Conservation (phyloP, 805 yeast genomes). For the Torulaspora microellipsoides region DNA sequence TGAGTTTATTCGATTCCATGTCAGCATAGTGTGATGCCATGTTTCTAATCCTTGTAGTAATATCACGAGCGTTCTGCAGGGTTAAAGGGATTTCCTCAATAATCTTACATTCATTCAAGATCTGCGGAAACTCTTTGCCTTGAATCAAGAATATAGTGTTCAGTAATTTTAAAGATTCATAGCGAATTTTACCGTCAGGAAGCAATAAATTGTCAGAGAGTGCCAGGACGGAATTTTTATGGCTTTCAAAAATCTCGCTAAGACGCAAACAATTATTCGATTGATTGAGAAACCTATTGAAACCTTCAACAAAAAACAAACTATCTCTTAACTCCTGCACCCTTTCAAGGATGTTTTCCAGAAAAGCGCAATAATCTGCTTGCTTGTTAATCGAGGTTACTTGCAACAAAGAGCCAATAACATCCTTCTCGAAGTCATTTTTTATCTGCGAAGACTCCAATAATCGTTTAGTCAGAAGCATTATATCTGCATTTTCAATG, state of each 20-base stretch:
- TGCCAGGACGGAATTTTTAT: not conserved
- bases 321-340: constrained; percentile 35
- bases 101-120: constrained; percentile 47
- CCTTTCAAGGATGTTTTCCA: constrained; percentile 19
- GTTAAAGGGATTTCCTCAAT: constrained; percentile 72
- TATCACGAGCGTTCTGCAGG: constrained; percentile 67
- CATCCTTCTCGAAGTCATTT: constrained; percentile 38
- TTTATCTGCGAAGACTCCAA: not conserved
- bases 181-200: constrained; percentile 50
- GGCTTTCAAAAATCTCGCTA: constrained; percentile 1
- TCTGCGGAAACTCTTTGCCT: constrained; percentile 35
- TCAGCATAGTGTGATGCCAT: constrained; percentile 44
- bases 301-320: constrained; percentile 36
- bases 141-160: constrained; percentile 25
- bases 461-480: constrained; percentile 4
- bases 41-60: constrained; percentile 61
- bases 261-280: not conserved
- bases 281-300: constrained; percentile 22
- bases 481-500: constrained; percentile 20
- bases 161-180: constrained; percentile 47
- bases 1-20: constrained; percentile 23
- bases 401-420: constrained; percentile 39
- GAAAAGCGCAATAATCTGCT: constrained; percentile 13
- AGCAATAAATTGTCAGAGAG: constrained; percentile 39
- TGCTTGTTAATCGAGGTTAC: constrained; percentile 30